These are phyloP conservation scores for Raffaelea arxii DNA, from an alignment of 2,329 filamentous ascomycete species.

Conservation along the genomic window DNA sequence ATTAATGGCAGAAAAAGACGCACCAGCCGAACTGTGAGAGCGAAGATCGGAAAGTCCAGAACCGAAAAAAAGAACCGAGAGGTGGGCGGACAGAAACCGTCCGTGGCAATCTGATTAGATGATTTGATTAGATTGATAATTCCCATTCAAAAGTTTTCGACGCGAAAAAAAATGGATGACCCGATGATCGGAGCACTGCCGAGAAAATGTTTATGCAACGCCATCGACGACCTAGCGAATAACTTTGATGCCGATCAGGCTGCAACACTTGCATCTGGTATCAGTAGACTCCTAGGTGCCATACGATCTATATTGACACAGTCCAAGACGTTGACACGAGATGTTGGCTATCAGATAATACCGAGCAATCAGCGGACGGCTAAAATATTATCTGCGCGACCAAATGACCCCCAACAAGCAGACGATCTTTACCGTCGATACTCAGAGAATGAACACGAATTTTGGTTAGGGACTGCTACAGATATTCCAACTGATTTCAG, in stretches of 20 bases:
- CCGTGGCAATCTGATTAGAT: neutral
- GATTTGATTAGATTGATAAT: conserved; percentile 1
- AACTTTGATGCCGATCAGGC: neutral
- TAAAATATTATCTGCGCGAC: conserved; percentile 18
- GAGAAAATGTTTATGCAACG: neutral
- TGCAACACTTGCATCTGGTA: neutral
- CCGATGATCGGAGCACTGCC: neutral
- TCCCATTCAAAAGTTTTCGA: neutral
- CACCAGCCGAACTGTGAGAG: neutral
- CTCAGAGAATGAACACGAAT: conserved; percentile 10
- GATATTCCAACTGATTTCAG: conserved; percentile 16
- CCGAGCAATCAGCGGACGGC: conserved; percentile 21
- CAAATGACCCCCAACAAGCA: conserved; percentile 10
- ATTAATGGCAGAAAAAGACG: neutral
- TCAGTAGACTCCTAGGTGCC: neutral
- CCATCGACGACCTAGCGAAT: neutral
- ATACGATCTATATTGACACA: conserved; percentile 14
- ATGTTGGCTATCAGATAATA: conserved; percentile 20
- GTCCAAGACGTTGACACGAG: conserved; percentile 19
- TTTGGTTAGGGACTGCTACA: conserved; percentile 15
- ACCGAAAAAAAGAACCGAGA: no score
- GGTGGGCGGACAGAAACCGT: neutral
- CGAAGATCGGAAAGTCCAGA: neutral
- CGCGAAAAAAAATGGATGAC: no score
- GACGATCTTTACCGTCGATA: conserved; percentile 9